A percentile compares a stretch with the other conserved stretches of the same genome.
Evolutionary conservation across 225 moss, liverwort and hornwort genomes (phyloP).

Genomic region (Takakia lepidozioides): DNA sequence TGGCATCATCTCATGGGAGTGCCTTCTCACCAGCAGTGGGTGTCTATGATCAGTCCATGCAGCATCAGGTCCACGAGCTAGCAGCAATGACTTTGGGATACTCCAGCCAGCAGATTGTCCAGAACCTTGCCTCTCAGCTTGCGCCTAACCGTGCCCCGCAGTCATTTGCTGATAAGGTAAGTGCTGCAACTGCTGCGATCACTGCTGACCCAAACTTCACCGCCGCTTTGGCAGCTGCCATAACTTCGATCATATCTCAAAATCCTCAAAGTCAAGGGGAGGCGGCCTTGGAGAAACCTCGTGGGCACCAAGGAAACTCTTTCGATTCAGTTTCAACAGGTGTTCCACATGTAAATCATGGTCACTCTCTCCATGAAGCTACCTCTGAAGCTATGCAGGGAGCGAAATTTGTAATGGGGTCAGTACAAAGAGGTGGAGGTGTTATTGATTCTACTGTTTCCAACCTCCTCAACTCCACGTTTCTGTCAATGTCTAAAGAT

Average conservation of each 20-base stretch:
- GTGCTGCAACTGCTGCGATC: conserved; percentile 79
- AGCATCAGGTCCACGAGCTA: conserved; percentile 25
- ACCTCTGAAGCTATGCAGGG: no score
- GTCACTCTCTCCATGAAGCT: no score
- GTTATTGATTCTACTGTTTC: no score
- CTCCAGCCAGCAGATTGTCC: background rate
- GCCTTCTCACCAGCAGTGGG: background rate
- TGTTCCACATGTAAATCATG: no score
- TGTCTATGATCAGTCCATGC: conserved; percentile 10
- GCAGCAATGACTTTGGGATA: conserved; percentile 1
- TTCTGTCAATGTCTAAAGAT: no score
- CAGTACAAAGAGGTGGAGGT: no score
- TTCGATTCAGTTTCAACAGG: no score
- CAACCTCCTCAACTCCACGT: no score
- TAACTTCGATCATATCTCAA: conserved; percentile 68
- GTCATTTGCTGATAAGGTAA: conserved; percentile 58
- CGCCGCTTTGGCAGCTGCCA: conserved; percentile 79
- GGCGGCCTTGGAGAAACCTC: no score
- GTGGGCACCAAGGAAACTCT: no score
- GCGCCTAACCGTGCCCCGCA: conserved; percentile 15
- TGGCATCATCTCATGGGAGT: conserved; percentile 4
- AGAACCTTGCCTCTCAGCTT: background rate
- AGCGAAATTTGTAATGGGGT: no score
- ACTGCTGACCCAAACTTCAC: conserved; percentile 86
- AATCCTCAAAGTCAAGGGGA: background rate